Base-by-base conservation (phyloP, 768 basidiomycete species). In the Phanerochaete carnosa region DNA sequence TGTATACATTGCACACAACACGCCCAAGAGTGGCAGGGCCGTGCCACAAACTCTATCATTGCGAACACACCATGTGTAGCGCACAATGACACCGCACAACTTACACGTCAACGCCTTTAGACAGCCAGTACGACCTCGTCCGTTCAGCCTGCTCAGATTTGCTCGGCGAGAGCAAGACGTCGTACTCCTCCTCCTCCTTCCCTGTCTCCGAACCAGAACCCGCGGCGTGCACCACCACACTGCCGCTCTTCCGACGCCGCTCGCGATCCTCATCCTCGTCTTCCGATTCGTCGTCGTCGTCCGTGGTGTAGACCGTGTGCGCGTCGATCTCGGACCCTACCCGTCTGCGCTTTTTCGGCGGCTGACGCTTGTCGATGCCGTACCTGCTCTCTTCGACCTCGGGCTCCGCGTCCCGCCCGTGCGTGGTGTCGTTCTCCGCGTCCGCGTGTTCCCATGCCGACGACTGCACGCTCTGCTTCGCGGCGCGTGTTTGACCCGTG, bases 121-220 rank as follows among this genome's bases (percentile, higher is more conserved):
- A 81, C 46, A 86, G 64, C 87, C 86, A 86, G 68, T 80, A 87
- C 4, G 77, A 79, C 58, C 84, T 77, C 32, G 75, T 79, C 60
- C 68, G 75, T 25, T 76, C 74, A 46, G 66, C 62, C 60, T 68
- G 73, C 51, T 69, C 75, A 11, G 61, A 46, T 15, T 66, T 64
- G 32, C 57, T 52, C n/a, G 62, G 55, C 46, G 58, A 30, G 45
- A 50, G 62, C 16, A 59, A 61, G 4, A 66, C 35, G 16, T 65
- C 65, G n/a, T 70, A 70, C 22, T 62, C 66, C 3, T 6, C 60
- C 35, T 66, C 68, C 54, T 67, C 64, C 63, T 73, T 67, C 59
- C 74, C 74, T 29, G 63, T 56, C 49, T 67, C 68, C 30, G 72
- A 72, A 45, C 70, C 67, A 39, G 66, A 69, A 25, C 63, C 69